A percentile compares a stretch with the other conserved stretches of the same genome.
phyloP scores from a whole-genome alignment of 441 rosid species.

The Adansonia grandidieri region DNA sequence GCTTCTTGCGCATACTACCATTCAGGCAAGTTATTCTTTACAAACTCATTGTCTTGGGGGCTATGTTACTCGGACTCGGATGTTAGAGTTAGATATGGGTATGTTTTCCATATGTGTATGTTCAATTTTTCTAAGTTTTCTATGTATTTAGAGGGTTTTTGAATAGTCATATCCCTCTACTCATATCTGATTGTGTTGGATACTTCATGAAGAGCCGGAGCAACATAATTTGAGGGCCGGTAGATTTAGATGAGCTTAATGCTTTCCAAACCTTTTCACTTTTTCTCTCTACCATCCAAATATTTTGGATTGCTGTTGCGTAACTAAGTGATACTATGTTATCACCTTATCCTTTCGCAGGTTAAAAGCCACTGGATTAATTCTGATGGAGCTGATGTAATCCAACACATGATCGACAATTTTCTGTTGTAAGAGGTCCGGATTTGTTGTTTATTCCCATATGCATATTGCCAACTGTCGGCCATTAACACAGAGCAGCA shows the following conservation, averaged over 20 bases:
- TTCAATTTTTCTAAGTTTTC: no score
- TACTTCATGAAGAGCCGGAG: no score
- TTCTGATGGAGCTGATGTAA: conserved; percentile 77
- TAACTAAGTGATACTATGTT: conserved; percentile 23
- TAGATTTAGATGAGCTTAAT: neutral
- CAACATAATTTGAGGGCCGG: neutral
- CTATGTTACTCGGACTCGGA: no score
- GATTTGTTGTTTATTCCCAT: neutral
- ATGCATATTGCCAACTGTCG: neutral
- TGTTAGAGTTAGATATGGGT: no score
- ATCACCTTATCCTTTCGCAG: conserved; percentile 40
- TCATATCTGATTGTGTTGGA: no score
- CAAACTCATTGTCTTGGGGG: neutral
- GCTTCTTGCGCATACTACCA: conserved; percentile 71
- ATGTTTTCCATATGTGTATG: no score
- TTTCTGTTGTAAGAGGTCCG: conserved; percentile 46
- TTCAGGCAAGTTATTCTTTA: conserved; percentile 60
- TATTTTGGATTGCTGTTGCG: neutral
- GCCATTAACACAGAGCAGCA: neutral
- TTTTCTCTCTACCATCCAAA: neutral
- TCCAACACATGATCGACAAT: conserved; percentile 80
- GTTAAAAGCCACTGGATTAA: conserved; percentile 55
- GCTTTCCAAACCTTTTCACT: neutral
- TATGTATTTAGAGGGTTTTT: no score
- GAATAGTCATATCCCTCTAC: no score